phyloP scores from a whole-genome alignment of 345 rosid species.

The Citrus australasica region DNA sequence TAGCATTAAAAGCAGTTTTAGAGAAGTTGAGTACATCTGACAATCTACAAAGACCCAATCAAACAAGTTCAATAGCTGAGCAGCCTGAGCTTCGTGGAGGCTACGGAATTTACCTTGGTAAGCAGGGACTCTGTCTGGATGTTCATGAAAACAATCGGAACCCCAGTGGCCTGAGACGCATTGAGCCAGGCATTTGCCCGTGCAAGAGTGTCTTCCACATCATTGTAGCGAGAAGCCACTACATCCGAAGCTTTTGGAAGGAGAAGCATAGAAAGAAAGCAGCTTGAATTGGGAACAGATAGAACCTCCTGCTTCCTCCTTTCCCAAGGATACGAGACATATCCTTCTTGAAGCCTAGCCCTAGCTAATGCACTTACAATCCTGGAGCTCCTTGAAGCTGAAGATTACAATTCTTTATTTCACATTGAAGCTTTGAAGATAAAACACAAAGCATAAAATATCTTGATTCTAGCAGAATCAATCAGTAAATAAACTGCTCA shows the following conservation, averaged over 20 bases:
- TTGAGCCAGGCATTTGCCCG: conserved; percentile 88
- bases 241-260: conserved; percentile 85
- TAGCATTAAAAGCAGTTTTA: not conserved
- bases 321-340: conserved; percentile 85
- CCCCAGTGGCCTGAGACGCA: conserved; percentile 77
- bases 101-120: conserved; percentile 58
- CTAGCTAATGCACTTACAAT: conserved; percentile 66
- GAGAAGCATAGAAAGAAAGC: conserved; percentile 79
- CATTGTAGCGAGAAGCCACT: conserved; percentile 75
- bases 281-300: conserved; percentile 70
- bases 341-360: conserved; percentile 92
- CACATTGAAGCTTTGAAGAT: not conserved
- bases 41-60: not conserved
- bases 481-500: not conserved
- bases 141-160: conserved; percentile 80
- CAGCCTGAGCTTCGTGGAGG: not conserved
- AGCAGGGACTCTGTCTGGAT: conserved; percentile 93
- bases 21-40: not conserved
- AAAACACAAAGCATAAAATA: too few species aligned
- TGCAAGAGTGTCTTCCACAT: conserved; percentile 94
- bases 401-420: conserved; percentile 8
- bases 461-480: not conserved
- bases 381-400: conserved; percentile 80
- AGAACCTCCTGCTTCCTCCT: conserved; percentile 63
- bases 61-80: not conserved